Percentiles rank a stretch among this genome's conserved stretches.
These are phyloP conservation scores for Epichloe scottii DNA, from an alignment of 2,329 filamentous ascomycete species.

Conservation along the genomic window DNA sequence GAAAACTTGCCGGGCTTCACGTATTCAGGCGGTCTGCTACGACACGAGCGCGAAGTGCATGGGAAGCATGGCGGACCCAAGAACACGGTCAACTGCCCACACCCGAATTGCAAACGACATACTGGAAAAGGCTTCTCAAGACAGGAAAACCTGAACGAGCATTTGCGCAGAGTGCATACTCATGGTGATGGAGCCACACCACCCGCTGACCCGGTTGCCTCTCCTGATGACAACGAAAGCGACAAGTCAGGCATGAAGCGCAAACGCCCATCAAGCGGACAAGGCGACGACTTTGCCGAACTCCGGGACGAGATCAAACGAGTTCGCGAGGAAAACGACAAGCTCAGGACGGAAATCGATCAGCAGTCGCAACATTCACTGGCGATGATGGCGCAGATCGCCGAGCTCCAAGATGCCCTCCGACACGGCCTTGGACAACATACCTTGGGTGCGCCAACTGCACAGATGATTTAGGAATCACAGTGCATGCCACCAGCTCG, in stretches of 20 bases:
- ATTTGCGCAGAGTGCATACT: slow-evolving; percentile 79
- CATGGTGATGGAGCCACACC: slow-evolving; percentile 27
- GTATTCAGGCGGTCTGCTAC: slow-evolving; percentile 77
- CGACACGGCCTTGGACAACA: slow-evolving; percentile 22
- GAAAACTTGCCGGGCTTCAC: slow-evolving; percentile 91
- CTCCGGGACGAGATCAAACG: slow-evolving; percentile 55
- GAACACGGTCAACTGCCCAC: slow-evolving; percentile 76
- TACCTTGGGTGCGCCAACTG: slow-evolving; percentile 24
- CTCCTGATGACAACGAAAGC: slow-evolving; percentile 35
- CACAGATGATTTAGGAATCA: slow-evolving; percentile 26
- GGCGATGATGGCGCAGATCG: slow-evolving; percentile 36
- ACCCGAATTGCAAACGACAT: slow-evolving; percentile 77
- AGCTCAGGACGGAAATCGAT: slow-evolving; percentile 38
- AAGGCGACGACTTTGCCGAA: slow-evolving; percentile 36
- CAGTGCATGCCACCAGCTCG: neutral
- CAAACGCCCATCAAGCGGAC: slow-evolving; percentile 27
- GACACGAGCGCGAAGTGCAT: slow-evolving; percentile 90
- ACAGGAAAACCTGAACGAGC: slow-evolving; percentile 88
- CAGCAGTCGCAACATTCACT: slow-evolving; percentile 33
- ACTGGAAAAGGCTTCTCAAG: slow-evolving; percentile 82
- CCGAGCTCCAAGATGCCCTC: slow-evolving; percentile 31
- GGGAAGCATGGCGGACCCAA: slow-evolving; percentile 80
- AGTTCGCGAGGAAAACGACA: slow-evolving; percentile 51
- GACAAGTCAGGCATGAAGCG: slow-evolving; percentile 35
- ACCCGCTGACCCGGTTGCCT: slow-evolving; percentile 22